Conservation (phyloP, 352 stramenopile genomes). For the Phytopythium oedochilum region DNA sequence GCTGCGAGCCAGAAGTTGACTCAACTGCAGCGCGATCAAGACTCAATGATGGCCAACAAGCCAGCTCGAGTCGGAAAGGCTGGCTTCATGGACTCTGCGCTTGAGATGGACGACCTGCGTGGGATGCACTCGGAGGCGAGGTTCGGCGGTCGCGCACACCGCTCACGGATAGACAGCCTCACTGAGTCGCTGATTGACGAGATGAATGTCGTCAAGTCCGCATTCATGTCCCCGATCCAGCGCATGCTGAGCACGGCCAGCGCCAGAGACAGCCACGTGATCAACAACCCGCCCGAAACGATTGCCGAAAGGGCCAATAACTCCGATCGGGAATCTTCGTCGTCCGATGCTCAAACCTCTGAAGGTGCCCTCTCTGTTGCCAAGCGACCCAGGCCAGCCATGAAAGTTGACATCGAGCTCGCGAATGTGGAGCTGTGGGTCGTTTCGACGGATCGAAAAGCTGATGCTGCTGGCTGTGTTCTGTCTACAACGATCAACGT, state of each 20-base stretch:
- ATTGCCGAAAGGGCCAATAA: background rate
- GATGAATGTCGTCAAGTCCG: conserved; percentile 22
- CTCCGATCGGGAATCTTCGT: background rate
- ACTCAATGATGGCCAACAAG: conserved; percentile 25
- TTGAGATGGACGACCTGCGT: conserved; percentile 19
- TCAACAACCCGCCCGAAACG: background rate
- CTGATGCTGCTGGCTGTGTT: conserved; percentile 47
- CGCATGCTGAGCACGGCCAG: conserved; percentile 32
- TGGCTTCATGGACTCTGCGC: conserved; percentile 21
- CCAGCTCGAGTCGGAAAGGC: conserved; percentile 13
- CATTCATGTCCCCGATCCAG: conserved; percentile 39
- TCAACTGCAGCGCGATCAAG: conserved; percentile 36
- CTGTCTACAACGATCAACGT: conserved; percentile 26
- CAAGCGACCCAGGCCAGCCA: conserved; percentile 15
- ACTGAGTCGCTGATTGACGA: conserved; percentile 46
- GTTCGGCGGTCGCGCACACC: conserved; percentile 21
- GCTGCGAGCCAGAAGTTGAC: conserved; percentile 32
- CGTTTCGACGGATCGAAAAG: conserved; percentile 54
- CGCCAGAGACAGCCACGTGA: conserved; percentile 16
- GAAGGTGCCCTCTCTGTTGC: background rate
- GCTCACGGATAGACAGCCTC: conserved; percentile 47
- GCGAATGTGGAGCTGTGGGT: conserved; percentile 61
- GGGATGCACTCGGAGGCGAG: conserved; percentile 17
- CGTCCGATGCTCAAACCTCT: background rate
- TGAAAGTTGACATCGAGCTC: conserved; percentile 43